Evolutionary conservation across 2,329 filamentous ascomycete genomes (phyloP).

Genomic region (Boeremia lycopersici): DNA sequence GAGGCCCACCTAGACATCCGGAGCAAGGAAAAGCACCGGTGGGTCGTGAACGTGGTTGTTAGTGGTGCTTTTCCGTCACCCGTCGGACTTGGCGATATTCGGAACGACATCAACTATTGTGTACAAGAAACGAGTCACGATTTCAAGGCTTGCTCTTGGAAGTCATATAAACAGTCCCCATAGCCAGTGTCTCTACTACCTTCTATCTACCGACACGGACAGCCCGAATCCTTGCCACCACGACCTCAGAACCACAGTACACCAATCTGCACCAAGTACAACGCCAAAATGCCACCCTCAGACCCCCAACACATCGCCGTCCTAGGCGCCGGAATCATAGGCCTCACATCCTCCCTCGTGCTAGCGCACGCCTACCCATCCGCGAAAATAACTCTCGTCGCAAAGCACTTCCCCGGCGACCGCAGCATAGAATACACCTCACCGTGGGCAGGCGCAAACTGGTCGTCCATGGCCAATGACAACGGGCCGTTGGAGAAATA

Average conservation of each 20-base stretch:
- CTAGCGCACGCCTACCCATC: constrained; percentile 60
- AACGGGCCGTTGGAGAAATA: constrained; percentile 41
- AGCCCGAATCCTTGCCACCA: neutral
- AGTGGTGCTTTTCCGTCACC: constrained; percentile 5
- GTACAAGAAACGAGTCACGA: neutral
- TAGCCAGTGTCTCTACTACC: neutral
- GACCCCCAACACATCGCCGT: constrained; percentile 31
- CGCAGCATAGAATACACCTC: constrained; percentile 91
- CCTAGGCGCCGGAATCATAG: constrained; percentile 66
- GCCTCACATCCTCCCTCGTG: constrained; percentile 68
- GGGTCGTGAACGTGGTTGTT: neutral
- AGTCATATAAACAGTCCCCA: neutral
- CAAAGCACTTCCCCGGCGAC: constrained; percentile 93
- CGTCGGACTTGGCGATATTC: constrained; percentile 12
- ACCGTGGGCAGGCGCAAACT: constrained; percentile 87
- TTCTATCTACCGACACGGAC: neutral
- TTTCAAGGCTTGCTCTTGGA: neutral
- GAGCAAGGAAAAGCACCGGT: neutral
- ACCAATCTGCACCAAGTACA: neutral
- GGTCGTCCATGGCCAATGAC: constrained; percentile 60
- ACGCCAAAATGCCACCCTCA: constrained; percentile 19
- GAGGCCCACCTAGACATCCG: neutral
- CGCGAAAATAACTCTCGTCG: constrained; percentile 71
- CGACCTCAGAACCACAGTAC: neutral
- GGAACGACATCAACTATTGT: neutral